Conservation (phyloP, 768 basidiomycete genomes). For the Strobilomyces confusus region DNA sequence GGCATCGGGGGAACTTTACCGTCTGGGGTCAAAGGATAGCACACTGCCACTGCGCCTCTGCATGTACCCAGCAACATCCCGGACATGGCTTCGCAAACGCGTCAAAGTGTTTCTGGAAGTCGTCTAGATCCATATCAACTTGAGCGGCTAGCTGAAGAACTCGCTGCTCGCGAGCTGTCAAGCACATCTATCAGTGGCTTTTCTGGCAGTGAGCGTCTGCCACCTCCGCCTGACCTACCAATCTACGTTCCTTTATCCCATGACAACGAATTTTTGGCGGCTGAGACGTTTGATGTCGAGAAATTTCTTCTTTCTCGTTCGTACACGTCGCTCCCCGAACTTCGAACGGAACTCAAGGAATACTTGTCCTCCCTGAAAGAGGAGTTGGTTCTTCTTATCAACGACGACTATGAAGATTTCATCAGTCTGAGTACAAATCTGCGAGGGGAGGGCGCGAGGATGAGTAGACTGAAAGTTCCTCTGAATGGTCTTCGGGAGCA, state of each 20-base stretch:
- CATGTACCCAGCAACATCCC: too few relatives aligned
- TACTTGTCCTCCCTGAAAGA: constrained; percentile 84
- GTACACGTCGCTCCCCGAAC: constrained; percentile 81
- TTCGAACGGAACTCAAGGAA: constrained; percentile 81
- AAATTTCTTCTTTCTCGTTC: constrained; percentile 83
- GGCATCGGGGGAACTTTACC: constrained; percentile 5
- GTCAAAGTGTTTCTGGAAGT: constrained; percentile 10
- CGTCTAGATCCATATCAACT: constrained; percentile 59
- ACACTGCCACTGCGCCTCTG: too few relatives aligned
- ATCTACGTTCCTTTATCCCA: constrained; percentile 74
- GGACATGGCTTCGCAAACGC: constrained; percentile 15
- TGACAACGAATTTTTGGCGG: constrained; percentile 65
- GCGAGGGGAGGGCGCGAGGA: constrained; percentile 73
- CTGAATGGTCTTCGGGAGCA: constrained; percentile 58
- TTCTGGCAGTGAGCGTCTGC: constrained; percentile 7
- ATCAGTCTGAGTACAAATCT: constrained; percentile 93
- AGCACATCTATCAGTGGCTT: constrained; percentile 9
- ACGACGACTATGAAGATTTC: constrained; percentile 97
- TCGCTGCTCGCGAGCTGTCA: constrained; percentile 49
- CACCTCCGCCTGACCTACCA: constrained; percentile 48
- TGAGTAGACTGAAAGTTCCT: constrained; percentile 66
- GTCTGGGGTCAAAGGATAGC: too few relatives aligned
- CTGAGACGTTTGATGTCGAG: constrained; percentile 74
- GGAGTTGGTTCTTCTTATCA: constrained; percentile 92
- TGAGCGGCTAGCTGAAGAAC: constrained; percentile 70